These are phyloP conservation scores for Zangia roseola DNA, from an alignment of 768 basidiomycete species.

Conservation along the genomic window DNA sequence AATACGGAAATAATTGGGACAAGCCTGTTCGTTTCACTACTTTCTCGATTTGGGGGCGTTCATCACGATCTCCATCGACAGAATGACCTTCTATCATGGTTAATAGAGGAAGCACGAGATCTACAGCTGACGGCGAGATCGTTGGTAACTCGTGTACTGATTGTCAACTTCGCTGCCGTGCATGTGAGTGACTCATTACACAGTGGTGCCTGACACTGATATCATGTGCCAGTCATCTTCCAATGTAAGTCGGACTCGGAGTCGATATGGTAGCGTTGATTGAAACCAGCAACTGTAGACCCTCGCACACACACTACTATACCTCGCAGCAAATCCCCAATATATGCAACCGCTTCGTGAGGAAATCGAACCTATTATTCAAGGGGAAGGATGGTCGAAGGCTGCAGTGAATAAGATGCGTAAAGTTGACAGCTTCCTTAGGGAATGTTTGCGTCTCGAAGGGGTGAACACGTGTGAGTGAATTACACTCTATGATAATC, in stretches of 20 bases:
- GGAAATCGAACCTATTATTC: conserved; percentile 32
- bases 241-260: conserved; percentile 9
- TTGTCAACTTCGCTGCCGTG: conserved; percentile 17
- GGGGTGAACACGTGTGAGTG: conserved; percentile 23
- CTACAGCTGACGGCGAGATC: conserved; percentile 10
- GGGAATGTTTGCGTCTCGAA: conserved; percentile 32
- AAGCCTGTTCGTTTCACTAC: conserved; percentile 13
- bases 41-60: not conserved
- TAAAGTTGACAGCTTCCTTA: conserved; percentile 40
- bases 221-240: conserved; percentile 15
- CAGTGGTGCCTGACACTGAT: not conserved
- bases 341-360: conserved; percentile 35
- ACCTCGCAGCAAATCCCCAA: conserved; percentile 35
- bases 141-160: conserved; percentile 7
- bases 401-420: conserved; percentile 24
- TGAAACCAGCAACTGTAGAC: no score
- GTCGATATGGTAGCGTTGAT: no score
- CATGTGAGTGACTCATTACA: conserved; percentile 12
- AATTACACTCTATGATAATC: not conserved
- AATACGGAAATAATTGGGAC: conserved; percentile 29
- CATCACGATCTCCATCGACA: conserved; percentile 2
- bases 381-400: conserved; percentile 26
- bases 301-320: conserved; percentile 33
- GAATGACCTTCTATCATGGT: conserved; percentile 37
- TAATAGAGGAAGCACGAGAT: conserved; percentile 27